Percentiles rank a stretch among this genome's conserved stretches.
These are phyloP conservation scores for Talaromyces borbonicus DNA, from an alignment of 495 filamentous ascomycete genomes.

Conservation along the genomic window DNA sequence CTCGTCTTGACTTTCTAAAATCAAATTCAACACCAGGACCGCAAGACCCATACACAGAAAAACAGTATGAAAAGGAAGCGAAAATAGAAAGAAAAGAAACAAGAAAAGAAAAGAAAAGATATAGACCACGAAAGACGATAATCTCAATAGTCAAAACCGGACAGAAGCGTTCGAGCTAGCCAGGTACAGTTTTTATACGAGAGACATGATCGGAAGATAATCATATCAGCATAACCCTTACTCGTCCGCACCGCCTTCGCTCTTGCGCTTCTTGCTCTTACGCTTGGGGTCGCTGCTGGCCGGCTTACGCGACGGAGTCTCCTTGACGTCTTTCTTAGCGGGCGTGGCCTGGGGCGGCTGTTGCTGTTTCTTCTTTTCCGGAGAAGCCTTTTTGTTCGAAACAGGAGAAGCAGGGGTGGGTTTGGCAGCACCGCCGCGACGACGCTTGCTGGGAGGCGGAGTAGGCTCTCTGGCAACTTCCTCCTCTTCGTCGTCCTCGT, in stretches of 20 bases:
- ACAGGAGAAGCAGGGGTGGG: slow-evolving; percentile 18
- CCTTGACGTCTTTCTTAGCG: slow-evolving; percentile 31
- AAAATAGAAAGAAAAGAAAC: background rate
- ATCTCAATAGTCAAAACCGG: too few species aligned
- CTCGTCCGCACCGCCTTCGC: slow-evolving; percentile 26
- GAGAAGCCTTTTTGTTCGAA: slow-evolving; percentile 24
- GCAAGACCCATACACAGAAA: too few species aligned
- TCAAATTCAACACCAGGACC: too few species aligned
- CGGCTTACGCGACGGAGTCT: slow-evolving; percentile 44
- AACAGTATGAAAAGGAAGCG: too few species aligned
- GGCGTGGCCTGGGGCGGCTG: too few species aligned
- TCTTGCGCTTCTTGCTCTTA: slow-evolving; percentile 61
- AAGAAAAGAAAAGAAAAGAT: slow-evolving; percentile 3
- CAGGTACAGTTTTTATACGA: too few species aligned
- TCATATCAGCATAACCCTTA: slow-evolving; percentile 10
- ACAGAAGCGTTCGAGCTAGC: too few species aligned
- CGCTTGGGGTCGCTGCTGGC: slow-evolving; percentile 36
- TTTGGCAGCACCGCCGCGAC: slow-evolving; percentile 33
- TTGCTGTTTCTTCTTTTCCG: slow-evolving; percentile 37
- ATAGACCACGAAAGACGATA: slow-evolving; percentile 1
- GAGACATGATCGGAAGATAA: background rate
- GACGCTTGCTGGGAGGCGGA: slow-evolving; percentile 43
- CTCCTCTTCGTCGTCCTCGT: slow-evolving; percentile 41
- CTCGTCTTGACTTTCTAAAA: too few species aligned
- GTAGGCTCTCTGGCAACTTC: slow-evolving; percentile 45